These are phyloP conservation scores for Magnolia sinica DNA, from an alignment of 164 flowering plant genomes.

Conservation along the genomic window DNA sequence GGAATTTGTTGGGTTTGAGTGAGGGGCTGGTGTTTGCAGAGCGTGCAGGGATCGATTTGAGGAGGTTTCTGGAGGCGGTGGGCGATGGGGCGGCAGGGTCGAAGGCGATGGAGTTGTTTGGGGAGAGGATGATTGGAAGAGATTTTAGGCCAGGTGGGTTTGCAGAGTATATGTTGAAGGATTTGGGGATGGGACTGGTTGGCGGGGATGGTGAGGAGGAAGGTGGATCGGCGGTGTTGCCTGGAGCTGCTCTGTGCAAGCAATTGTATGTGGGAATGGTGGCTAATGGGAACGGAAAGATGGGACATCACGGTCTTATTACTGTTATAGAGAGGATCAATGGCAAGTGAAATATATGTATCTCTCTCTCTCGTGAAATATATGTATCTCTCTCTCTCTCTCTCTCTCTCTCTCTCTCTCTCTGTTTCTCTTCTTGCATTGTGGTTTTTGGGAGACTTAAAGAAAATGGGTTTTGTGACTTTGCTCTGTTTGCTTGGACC, in stretches of 20 bases:
- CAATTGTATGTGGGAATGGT: slow-evolving; percentile 66
- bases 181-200: slow-evolving; percentile 74
- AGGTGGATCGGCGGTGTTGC: slow-evolving; percentile 42
- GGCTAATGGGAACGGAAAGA: slow-evolving; percentile 73
- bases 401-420: background rate
- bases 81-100: slow-evolving; percentile 69
- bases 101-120: slow-evolving; percentile 70
- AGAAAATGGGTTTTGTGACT: background rate
- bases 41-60: slow-evolving; percentile 53
- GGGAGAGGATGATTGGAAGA: slow-evolving; percentile 62
- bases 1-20: slow-evolving; percentile 60
- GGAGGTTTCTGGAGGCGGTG: slow-evolving; percentile 43
- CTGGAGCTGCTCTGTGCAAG: slow-evolving; percentile 66
- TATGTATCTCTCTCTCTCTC: background rate
- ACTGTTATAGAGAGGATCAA: slow-evolving; percentile 57
- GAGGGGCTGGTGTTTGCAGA: slow-evolving; percentile 72
- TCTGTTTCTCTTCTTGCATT: background rate
- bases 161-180: slow-evolving; percentile 80
- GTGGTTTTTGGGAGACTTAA: background rate
- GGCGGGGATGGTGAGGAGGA: slow-evolving; percentile 33
- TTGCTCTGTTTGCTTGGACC: no score
- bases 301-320: slow-evolving; percentile 63
- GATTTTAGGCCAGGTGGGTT: slow-evolving; percentile 74
- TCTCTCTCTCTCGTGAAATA: slow-evolving; percentile 16
- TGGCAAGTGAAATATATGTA: slow-evolving; percentile 32